phyloP scores from a whole-genome alignment of 177 flowering plant genomes.

The Vitis hybrid region DNA sequence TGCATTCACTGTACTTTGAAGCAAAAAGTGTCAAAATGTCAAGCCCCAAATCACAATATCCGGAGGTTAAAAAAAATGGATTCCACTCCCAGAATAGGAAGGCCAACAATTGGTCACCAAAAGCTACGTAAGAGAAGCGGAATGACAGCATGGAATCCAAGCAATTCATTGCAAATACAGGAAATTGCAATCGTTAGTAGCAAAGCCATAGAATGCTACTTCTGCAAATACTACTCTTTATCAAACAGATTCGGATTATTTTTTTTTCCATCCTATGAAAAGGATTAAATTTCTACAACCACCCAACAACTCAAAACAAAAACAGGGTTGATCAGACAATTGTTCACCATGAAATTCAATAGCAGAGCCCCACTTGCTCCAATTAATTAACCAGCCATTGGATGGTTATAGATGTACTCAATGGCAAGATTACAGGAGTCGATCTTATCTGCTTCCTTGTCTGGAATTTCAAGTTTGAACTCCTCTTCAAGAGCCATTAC shows the following conservation, averaged over 20 bases:
- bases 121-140: neutral
- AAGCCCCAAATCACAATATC: no score
- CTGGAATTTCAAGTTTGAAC: slow-evolving; percentile 92
- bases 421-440: slow-evolving; percentile 76
- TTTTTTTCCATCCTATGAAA: slow-evolving; percentile 8
- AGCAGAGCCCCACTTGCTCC: neutral
- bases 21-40: no score
- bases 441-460: slow-evolving; percentile 85
- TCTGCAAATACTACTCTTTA: slow-evolving; percentile 2
- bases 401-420: slow-evolving; percentile 75
- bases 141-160: neutral
- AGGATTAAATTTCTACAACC: slow-evolving; percentile 15
- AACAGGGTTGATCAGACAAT: slow-evolving; percentile 3
- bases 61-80: no score
- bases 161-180: neutral
- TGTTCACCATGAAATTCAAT: slow-evolving; percentile 4
- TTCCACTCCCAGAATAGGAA: no score
- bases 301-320: slow-evolving; percentile 11
- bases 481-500: slow-evolving; percentile 96
- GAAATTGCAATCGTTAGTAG: neutral
- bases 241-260: slow-evolving; percentile 18
- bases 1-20: no score
- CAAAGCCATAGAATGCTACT: neutral
- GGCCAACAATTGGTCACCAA: no score
- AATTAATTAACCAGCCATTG: slow-evolving; percentile 62